phyloP scores from a whole-genome alignment of 164 flowering plant species.

The Vitis riparia region DNA sequence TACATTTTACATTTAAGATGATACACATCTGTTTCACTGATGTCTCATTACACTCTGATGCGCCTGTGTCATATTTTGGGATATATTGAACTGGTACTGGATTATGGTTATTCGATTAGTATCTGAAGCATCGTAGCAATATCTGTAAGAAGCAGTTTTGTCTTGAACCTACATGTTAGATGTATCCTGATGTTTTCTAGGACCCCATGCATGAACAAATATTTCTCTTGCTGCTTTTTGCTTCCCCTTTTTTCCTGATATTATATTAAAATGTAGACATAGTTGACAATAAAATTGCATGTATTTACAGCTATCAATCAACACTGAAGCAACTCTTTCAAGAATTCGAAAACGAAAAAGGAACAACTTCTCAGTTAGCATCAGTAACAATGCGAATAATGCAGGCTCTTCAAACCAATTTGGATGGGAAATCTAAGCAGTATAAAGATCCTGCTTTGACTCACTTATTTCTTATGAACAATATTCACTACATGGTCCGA shows the following conservation, averaged over 20 bases:
- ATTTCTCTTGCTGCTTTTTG: not conserved
- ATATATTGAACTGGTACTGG: too few species aligned
- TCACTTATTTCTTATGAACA: slow-evolving; percentile 93
- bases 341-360: slow-evolving; percentile 62
- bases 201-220: not conserved
- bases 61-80: too few species aligned
- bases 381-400: slow-evolving; percentile 81
- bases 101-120: too few species aligned
- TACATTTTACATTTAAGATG: too few species aligned
- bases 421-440: slow-evolving; percentile 98
- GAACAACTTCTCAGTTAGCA: slow-evolving; percentile 68
- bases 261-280: not conserved
- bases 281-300: not conserved
- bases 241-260: not conserved
- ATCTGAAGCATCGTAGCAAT: too few species aligned
- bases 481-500: slow-evolving; percentile 97
- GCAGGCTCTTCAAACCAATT: slow-evolving; percentile 94
- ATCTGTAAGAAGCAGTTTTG: too few species aligned
- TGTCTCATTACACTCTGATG: too few species aligned
- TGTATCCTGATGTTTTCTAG: too few species aligned
- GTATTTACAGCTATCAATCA: slow-evolving; percentile 73
- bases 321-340: slow-evolving; percentile 90
- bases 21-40: too few species aligned
- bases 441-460: slow-evolving; percentile 88
- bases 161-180: too few species aligned